These are phyloP conservation scores for Ilex paraguariensis DNA, from an alignment of 305 asterid genomes.

Conservation along the genomic window DNA sequence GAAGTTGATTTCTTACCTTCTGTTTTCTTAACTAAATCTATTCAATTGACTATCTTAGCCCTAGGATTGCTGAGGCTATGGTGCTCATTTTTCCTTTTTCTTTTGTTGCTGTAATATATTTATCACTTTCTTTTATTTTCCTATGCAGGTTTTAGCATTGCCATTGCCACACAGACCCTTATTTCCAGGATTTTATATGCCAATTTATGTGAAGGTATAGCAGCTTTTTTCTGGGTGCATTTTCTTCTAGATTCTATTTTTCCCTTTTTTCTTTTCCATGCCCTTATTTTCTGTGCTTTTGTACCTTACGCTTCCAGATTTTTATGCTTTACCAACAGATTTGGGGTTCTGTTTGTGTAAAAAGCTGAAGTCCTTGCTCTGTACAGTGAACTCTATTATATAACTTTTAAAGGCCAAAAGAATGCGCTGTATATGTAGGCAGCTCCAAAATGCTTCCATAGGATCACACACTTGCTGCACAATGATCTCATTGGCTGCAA, in stretches of 20 bases:
- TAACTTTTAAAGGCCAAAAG: no score
- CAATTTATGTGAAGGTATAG: conserved; percentile 88
- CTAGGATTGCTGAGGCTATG: no score
- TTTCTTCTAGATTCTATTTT: not conserved
- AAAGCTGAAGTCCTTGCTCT: no score
- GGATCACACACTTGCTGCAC: no score
- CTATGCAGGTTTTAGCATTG: conserved; percentile 68
- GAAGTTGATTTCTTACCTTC: no score
- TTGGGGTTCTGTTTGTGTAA: no score
- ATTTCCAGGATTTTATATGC: conserved; percentile 98
- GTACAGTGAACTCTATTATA: no score
- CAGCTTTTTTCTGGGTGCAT: conserved; percentile 10
- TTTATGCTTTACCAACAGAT: not conserved
- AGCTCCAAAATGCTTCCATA: no score
- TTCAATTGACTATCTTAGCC: no score
- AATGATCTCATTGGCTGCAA: no score
- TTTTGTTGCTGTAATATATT: conserved; percentile 10
- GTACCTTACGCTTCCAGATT: not conserved
- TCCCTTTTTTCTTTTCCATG: not conserved
- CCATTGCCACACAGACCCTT: conserved; percentile 78
- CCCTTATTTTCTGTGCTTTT: not conserved
- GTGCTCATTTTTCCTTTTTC: not conserved
- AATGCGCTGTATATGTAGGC: no score
- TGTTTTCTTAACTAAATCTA: no score
- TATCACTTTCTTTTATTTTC: conserved; percentile 9